These are phyloP conservation scores for Quercus glauca DNA, from an alignment of 306 rosid genomes.

Conservation along the genomic window DNA sequence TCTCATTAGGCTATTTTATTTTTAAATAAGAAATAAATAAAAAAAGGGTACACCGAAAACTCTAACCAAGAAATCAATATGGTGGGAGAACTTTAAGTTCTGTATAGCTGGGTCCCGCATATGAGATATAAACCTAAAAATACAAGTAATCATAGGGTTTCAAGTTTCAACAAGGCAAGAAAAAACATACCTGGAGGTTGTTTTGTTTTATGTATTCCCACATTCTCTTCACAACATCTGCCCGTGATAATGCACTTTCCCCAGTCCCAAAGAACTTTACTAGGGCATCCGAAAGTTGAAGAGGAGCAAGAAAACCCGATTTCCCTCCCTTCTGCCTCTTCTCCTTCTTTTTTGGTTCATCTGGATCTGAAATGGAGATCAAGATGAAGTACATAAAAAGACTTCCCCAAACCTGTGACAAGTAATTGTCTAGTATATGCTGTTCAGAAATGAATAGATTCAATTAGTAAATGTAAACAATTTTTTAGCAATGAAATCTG, in stretches of 20 bases:
- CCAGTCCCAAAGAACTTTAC: conserved; percentile 67
- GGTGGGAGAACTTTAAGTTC: no score
- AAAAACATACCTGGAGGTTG: conserved; percentile 65
- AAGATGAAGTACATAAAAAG: conserved; percentile 2
- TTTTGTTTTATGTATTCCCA: conserved; percentile 78
- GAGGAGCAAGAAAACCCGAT: conserved; percentile 76
- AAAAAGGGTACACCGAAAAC: not conserved
- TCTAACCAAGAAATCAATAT: not conserved
- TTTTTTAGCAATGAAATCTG: not conserved
- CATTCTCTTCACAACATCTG: conserved; percentile 65
- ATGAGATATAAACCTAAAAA: not conserved
- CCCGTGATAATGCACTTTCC: conserved; percentile 58
- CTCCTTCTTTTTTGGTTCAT: conserved; percentile 49
- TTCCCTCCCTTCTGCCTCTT: conserved; percentile 68
- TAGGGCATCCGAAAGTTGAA: conserved; percentile 71
- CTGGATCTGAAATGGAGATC: conserved; percentile 35
- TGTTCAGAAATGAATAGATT: not conserved
- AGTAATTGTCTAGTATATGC: conserved; percentile 16
- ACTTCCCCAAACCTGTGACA: not conserved
- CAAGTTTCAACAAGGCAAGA: conserved; percentile 5
- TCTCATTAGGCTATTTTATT: not conserved
- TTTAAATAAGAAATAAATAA: not conserved
- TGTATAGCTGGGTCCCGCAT: no score
- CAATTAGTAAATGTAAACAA: not conserved
- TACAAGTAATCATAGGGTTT: not conserved